phyloP scores from a whole-genome alignment of 345 rosid genomes.

The Theobroma cacao region DNA sequence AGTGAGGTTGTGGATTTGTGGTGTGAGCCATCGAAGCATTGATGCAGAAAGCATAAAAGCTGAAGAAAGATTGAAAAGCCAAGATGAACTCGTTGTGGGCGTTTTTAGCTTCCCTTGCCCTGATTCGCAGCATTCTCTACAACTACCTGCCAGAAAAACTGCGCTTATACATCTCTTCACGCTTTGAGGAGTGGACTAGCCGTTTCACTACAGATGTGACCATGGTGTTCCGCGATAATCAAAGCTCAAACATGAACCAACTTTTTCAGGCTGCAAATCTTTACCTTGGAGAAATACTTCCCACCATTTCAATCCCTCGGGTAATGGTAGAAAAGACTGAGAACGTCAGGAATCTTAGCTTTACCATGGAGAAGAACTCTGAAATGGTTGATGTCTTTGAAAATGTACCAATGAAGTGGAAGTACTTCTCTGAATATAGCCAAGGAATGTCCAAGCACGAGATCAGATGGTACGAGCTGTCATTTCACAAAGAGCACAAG shows the following conservation, averaged over 20 bases:
- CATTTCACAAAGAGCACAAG: neutral
- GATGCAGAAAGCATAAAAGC: no score
- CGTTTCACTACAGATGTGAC: neutral
- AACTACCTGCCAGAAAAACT: neutral
- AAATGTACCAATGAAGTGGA: conserved; percentile 5
- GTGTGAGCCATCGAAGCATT: neutral
- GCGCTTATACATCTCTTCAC: conserved; percentile 3
- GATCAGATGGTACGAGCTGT: conserved; percentile 7
- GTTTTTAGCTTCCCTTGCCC: neutral
- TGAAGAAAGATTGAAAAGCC: neutral
- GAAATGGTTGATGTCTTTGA: neutral
- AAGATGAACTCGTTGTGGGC: conserved; percentile 9
- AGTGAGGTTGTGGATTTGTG: neutral
- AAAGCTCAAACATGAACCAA: conserved; percentile 8
- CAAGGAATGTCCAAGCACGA: neutral
- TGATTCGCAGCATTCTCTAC: neutral
- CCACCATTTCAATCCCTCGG: neutral
- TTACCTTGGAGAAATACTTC: neutral
- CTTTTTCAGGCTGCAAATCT: conserved; percentile 1
- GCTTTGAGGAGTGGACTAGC: neutral
- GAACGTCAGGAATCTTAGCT: conserved; percentile 7
- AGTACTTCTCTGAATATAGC: neutral
- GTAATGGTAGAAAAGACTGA: conserved; percentile 4
- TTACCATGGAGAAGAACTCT: neutral
- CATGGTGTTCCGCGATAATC: conserved; percentile 4